Base-by-base conservation (phyloP, 208 protist species). In the Acanthamoeba castellanii region DNA sequence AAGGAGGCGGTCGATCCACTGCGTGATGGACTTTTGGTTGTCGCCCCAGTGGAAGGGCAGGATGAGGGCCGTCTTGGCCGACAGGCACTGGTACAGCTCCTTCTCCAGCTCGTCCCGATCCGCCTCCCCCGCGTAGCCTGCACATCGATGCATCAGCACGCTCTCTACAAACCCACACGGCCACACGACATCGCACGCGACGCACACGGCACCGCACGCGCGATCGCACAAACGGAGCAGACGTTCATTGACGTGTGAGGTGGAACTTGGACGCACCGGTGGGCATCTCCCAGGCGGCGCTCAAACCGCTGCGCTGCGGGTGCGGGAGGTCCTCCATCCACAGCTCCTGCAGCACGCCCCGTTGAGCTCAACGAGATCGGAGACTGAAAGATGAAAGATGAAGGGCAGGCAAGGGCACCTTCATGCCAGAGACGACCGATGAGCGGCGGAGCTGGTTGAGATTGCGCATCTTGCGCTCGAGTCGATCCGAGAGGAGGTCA, bases 1-100 rank as follows among this genome's bases (percentile, higher is more conserved):
- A 20, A 68, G 64, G 3, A 92, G 64, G 42, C 64, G 87, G 27
- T 92, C 64, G 37, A 76, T 57, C 87, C 87, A 92, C 11, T 76
- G 42, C 13, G 18, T 92, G 47, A 76, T 50, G 1, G 87, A 68
- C 61, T 68, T 92, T 8, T 92, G n/a, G 61, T 68, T 68, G 42
- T 92, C 87, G 64, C 64, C 87, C 87, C 87, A 92, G 45, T 76
- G 61, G 87, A 92, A 92, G 37, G 87, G 64, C 16, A 92, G 87
- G 25, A 92, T 92, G 59, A 92, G 87, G 37, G 87, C 87, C 32
- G 87, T 92, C 42, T 76, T 68, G 64, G 87, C 87, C 22, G 64
- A 68, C 14, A 92, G 64, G 81, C 81, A 88, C 27, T 88, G 45
- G 34, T 88, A 64, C 25, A 88, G 81, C 50, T 55, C 74, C 74